Base-by-base conservation (phyloP, 257 asterid genomes). In the Linderniella brevidens region DNA sequence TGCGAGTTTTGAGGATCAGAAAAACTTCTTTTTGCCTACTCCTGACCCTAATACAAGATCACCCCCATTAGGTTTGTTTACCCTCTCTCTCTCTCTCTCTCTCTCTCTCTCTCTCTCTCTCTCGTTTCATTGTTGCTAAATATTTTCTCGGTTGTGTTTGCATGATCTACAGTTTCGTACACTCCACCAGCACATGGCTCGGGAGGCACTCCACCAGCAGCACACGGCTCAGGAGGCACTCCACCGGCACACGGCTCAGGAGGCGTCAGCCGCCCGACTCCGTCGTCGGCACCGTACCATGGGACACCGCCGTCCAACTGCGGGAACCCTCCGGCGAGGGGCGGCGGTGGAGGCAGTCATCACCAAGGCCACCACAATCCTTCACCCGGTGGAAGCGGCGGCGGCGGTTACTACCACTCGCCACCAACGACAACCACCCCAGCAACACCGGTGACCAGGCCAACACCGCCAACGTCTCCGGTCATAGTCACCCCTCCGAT, bases 301-400 rank as follows among this genome's bases (percentile, higher is more conserved):
- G 32, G 32, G 32, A 25, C 75, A 17, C 86, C 95, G 15, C 76
- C 88, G 0, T 56, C 76, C 8, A 67, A 71, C 78, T 72, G 90
- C 18, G 83, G 84, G 1, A 65, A 49, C 17, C 17, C 47, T 12
- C 47, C 47, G 11, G 17, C 17, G 1, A 17, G n/a, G n/a, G n/a
- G 49, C 9, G 49, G 49, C 14, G 43, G 43, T 4, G 43, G 43
- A 38, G 80, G 79, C 16, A 72, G 81, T 5, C 76, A 58, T 40
- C 74, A 63, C 53, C 4, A 6, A 3, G 57, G 17, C 36, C 32
- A 48, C 1, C 61, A 63, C 8, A 18, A 58, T 20, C 48, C 68
- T 8, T 50, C 64, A 2, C 16, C 44, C 9, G 32, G 35, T 16
- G 50, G 35, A 1, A 62, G 68, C 13, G 63, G 68, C 25, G 62